Evolutionary conservation across 306 rosid species (phyloP).

Genomic region (Trifolium subterraneum): DNA sequence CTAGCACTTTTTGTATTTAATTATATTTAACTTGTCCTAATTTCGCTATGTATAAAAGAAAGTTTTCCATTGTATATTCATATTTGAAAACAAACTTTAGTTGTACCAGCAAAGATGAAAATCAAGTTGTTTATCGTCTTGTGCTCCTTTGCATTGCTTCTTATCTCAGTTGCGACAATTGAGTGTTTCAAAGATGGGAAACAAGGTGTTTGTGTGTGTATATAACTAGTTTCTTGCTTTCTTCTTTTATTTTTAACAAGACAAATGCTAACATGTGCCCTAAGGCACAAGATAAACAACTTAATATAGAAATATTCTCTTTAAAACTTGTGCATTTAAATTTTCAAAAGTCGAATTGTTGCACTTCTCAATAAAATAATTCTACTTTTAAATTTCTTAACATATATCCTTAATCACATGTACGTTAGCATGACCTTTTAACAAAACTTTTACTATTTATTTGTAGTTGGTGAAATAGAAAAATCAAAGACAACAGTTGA

Average conservation of each 20-base stretch:
- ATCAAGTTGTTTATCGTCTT: constrained; percentile 10
- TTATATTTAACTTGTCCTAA: background rate
- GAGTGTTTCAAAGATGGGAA: background rate
- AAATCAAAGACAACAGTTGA: background rate
- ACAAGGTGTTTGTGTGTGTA: background rate
- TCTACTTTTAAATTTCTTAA: too few relatives aligned
- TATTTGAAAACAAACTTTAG: background rate
- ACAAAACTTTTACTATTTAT: background rate
- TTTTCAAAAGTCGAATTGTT: too few relatives aligned
- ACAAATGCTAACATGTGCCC: too few relatives aligned
- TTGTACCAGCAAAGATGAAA: constrained; percentile 19
- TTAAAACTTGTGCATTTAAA: too few relatives aligned
- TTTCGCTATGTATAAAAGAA: constrained; percentile 32
- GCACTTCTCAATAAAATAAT: too few relatives aligned
- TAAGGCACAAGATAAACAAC: too few relatives aligned
- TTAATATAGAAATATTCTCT: too few relatives aligned
- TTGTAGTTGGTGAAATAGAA: background rate
- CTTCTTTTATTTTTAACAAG: background rate
- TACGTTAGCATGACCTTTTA: too few relatives aligned
- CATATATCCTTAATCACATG: too few relatives aligned
- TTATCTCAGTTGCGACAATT: background rate
- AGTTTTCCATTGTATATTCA: background rate
- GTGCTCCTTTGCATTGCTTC: background rate
- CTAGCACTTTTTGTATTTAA: background rate
- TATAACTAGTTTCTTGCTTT: background rate